These are phyloP conservation scores for Schrenkiella parvula DNA, from an alignment of 345 rosid genomes.

Conservation along the genomic window DNA sequence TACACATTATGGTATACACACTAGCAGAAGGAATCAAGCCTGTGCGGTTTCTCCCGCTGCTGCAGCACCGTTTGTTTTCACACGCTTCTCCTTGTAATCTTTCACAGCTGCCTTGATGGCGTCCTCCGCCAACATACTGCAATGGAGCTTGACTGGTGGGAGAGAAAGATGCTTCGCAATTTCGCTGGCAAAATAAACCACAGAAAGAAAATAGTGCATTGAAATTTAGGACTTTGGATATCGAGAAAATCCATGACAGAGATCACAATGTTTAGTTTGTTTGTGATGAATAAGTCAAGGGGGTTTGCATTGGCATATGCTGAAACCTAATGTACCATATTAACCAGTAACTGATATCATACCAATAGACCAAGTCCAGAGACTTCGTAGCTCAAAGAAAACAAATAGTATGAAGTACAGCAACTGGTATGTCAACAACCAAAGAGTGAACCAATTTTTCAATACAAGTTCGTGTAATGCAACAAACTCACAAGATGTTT, in stretches of 20 bases:
- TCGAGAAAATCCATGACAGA: not conserved
- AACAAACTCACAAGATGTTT: not conserved
- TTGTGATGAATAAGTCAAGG: not conserved
- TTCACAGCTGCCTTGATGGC: conserved; percentile 98
- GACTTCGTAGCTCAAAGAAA: not conserved
- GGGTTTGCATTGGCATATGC: not conserved
- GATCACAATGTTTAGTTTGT: not conserved
- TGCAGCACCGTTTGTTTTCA: conserved; percentile 32
- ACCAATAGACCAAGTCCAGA: not conserved
- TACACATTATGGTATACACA: conserved; percentile 14
- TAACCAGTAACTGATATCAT: not conserved
- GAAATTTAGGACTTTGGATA: not conserved
- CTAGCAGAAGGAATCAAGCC: conserved; percentile 34
- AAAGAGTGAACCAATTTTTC: not conserved
- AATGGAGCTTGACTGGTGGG: conserved; percentile 97
- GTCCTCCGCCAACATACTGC: conserved; percentile 99
- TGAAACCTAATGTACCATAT: not conserved
- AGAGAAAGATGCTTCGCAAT: conserved; percentile 97
- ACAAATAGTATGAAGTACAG: not conserved
- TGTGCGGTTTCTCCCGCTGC: conserved; percentile 46
- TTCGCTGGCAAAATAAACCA: conserved; percentile 42
- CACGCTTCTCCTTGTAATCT: conserved; percentile 69
- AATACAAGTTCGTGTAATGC: not conserved
- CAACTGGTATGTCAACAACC: not conserved
- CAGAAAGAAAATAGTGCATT: not conserved